These are phyloP conservation scores for Scutellaria baicalensis DNA, from an alignment of 257 asterid genomes.

Conservation along the genomic window DNA sequence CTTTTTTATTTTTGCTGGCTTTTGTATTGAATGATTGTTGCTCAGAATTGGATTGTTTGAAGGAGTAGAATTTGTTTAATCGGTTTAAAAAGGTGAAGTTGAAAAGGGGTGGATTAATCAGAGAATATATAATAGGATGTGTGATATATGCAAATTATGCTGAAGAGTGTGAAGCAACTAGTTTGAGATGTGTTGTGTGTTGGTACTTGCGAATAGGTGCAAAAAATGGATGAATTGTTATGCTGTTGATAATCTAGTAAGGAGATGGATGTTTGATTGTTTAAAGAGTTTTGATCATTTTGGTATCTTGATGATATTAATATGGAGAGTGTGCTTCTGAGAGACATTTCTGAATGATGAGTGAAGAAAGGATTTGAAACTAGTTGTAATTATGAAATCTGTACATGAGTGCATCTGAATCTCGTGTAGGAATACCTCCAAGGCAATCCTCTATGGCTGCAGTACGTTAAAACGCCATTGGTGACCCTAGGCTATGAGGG, in stretches of 20 bases:
- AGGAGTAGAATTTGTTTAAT: background rate
- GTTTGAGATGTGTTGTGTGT: background rate
- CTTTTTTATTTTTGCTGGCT: background rate
- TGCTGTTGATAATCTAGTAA: too few relatives aligned
- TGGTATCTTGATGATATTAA: background rate
- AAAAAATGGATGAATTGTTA: background rate
- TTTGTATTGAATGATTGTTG: background rate
- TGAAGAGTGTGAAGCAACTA: background rate
- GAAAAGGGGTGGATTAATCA: background rate
- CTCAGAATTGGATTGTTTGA: background rate
- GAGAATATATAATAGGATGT: background rate
- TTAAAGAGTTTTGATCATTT: background rate
- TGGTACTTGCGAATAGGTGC: background rate
- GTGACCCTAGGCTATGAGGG: constrained; percentile 74
- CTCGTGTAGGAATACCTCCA: constrained; percentile 83
- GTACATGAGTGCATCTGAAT: background rate
- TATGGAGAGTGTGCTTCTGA: background rate
- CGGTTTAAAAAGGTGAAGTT: background rate
- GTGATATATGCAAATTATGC: background rate
- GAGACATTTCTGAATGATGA: background rate
- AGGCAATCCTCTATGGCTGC: constrained; percentile 94
- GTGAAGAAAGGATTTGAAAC: too few relatives aligned
- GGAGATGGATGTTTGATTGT: background rate
- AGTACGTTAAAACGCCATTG: constrained; percentile 81
- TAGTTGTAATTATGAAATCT: too few relatives aligned